phyloP scores from a whole-genome alignment of 2,329 filamentous ascomycete species.

The Botryotinia convoluta region DNA sequence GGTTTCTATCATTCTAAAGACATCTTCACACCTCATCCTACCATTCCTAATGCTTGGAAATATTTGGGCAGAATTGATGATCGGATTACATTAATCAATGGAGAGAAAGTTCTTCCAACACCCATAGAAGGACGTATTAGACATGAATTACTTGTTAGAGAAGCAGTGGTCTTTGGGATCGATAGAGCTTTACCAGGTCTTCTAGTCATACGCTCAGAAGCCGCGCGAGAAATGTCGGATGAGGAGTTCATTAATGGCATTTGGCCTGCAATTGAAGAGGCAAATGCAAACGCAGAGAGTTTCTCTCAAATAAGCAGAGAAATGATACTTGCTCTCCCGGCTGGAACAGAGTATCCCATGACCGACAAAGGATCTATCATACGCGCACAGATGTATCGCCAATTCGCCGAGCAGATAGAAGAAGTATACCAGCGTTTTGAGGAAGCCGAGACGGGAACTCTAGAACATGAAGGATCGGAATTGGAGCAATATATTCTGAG shows the following conservation, averaged over 20 bases:
- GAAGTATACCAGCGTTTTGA: constrained; percentile 39
- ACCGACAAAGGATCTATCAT: constrained; percentile 56
- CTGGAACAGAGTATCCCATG: constrained; percentile 42
- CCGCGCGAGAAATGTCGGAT: constrained; percentile 41
- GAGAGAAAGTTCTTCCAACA: too few species aligned
- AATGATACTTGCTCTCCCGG: constrained; percentile 50
- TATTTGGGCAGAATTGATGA: too few species aligned
- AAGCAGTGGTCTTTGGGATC: too few species aligned
- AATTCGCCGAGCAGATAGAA: constrained; percentile 45
- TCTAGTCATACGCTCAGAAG: constrained; percentile 49
- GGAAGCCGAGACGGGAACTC: constrained; percentile 21
- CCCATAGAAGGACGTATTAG: constrained; percentile 47
- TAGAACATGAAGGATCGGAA: constrained; percentile 32
- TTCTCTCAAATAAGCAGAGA: constrained; percentile 53
- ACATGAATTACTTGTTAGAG: constrained; percentile 42
- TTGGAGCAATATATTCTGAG: constrained; percentile 38
- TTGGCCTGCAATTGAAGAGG: constrained; percentile 49
- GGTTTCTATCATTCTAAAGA: too few species aligned
- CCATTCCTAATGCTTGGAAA: too few species aligned
- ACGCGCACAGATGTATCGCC: constrained; percentile 47
- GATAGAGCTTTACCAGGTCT: constrained; percentile 51
- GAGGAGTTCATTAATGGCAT: constrained; percentile 48
- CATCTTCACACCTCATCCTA: too few species aligned
- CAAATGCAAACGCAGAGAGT: constrained; percentile 48
- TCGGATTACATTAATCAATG: too few species aligned